Conservation (phyloP, 352 stramenopile genomes). For the Elongisporangium prolatum region DNA sequence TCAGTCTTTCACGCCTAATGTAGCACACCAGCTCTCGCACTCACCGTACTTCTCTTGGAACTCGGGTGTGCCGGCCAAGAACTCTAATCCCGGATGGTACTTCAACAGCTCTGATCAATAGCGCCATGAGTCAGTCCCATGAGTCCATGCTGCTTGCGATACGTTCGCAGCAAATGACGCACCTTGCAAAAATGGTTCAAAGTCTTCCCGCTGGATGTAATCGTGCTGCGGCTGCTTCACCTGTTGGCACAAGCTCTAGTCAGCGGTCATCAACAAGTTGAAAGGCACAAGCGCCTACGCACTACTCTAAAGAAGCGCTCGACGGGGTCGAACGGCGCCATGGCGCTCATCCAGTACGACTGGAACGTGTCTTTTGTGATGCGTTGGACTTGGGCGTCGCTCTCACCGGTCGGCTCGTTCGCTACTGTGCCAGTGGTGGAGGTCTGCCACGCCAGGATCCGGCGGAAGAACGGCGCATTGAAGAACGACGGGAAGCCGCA, state of each 20-base stretch:
- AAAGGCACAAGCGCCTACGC: slow-evolving; percentile 18
- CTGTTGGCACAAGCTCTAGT: slow-evolving; percentile 20
- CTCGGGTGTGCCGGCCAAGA: slow-evolving; percentile 96
- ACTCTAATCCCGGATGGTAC: slow-evolving; percentile 93
- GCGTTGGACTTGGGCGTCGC: slow-evolving; percentile 21
- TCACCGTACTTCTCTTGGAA: slow-evolving; percentile 99
- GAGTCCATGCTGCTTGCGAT: background rate
- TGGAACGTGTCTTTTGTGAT: slow-evolving; percentile 90
- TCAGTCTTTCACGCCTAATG: background rate
- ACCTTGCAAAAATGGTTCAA: slow-evolving; percentile 96
- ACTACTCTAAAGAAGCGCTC: slow-evolving; percentile 97
- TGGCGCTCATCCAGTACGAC: slow-evolving; percentile 93
- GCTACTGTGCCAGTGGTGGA: slow-evolving; percentile 16
- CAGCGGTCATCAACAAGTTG: background rate
- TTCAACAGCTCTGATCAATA: slow-evolving; percentile 76
- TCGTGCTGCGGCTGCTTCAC: slow-evolving; percentile 92
- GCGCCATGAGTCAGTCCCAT: too few relatives aligned
- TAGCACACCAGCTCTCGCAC: too few relatives aligned
- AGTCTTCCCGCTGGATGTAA: slow-evolving; percentile 94
- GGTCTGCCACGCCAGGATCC: slow-evolving; percentile 62
- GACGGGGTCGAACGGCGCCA: slow-evolving; percentile 94
- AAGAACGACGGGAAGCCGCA: slow-evolving; percentile 99
- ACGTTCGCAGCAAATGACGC: background rate
- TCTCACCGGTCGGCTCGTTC: slow-evolving; percentile 3
- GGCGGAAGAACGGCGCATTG: slow-evolving; percentile 94